These are phyloP conservation scores for Chlorophyllum brunneum DNA, from an alignment of 768 basidiomycete genomes.

Conservation along the genomic window DNA sequence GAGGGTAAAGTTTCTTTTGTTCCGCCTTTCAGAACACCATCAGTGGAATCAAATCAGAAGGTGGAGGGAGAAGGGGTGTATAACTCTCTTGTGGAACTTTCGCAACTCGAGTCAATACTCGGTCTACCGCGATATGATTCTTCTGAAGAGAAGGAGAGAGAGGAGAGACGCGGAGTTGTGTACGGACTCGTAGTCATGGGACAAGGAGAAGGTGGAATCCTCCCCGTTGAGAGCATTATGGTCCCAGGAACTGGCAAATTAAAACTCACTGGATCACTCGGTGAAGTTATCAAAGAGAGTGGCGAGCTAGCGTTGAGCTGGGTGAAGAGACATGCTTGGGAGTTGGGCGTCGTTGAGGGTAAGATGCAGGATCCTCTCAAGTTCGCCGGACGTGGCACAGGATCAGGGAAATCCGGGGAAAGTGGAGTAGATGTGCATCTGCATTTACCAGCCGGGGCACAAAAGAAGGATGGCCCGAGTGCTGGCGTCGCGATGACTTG, in stretches of 20 bases:
- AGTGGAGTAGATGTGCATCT: constrained; percentile 74
- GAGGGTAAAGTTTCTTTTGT: constrained; percentile 13
- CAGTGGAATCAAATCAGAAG: not conserved
- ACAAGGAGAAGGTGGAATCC: constrained; percentile 78
- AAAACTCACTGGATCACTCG: constrained; percentile 79
- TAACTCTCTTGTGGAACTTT: constrained; percentile 53
- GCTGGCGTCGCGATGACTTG: constrained; percentile 89
- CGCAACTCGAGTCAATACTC: constrained; percentile 79
- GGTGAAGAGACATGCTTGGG: constrained; percentile 85
- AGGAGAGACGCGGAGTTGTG: constrained; percentile 70
- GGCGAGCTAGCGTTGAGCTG: constrained; percentile 88
- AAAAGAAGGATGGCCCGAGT: constrained; percentile 92
- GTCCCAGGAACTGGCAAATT: constrained; percentile 74
- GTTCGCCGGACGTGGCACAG: not conserved
- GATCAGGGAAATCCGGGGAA: constrained; percentile 33
- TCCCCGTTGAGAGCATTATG: constrained; percentile 80
- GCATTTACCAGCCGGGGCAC: constrained; percentile 85
- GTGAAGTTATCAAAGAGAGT: constrained; percentile 88
- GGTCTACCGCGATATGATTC: constrained; percentile 79
- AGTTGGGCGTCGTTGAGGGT: constrained; percentile 68
- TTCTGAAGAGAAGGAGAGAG: constrained; percentile 68
- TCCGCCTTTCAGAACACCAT: not conserved
- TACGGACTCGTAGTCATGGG: constrained; percentile 89
- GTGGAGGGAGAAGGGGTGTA: constrained; percentile 37
- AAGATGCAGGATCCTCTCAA: constrained; percentile 73